Evolutionary conservation across 2,329 filamentous ascomycete species (phyloP).

Genomic region (Fusarium buharicum): DNA sequence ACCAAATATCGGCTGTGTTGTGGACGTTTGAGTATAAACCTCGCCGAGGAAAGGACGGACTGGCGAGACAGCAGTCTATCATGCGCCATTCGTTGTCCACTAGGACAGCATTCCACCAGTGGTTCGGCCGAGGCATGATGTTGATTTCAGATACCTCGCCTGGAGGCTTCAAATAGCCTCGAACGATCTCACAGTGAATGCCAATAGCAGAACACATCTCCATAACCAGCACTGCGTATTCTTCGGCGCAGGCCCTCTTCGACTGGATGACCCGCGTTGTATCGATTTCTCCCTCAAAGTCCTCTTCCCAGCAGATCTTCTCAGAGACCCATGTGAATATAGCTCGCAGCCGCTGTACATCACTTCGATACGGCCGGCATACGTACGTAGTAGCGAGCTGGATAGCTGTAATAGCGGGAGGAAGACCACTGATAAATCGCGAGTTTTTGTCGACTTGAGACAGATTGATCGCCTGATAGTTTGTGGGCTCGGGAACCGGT

Average conservation of each 20-base stretch:
- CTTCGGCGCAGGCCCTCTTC: constrained; percentile 85
- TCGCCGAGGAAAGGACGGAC: constrained; percentile 87
- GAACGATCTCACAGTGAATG: constrained; percentile 85
- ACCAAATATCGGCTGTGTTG: constrained; percentile 84
- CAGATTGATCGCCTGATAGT: constrained; percentile 83
- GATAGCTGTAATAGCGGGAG: constrained; percentile 81
- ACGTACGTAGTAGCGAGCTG: constrained; percentile 90
- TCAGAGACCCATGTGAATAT: constrained; percentile 99
- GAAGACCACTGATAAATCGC: constrained; percentile 85
- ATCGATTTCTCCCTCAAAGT: constrained; percentile 86
- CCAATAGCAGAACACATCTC: constrained; percentile 96
- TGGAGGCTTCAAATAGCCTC: constrained; percentile 89
- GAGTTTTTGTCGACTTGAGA: constrained; percentile 94
- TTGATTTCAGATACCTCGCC: constrained; percentile 85
- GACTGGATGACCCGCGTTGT: constrained; percentile 84
- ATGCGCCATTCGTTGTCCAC: constrained; percentile 97
- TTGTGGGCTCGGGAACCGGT: constrained; percentile 81
- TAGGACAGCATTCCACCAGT: constrained; percentile 97
- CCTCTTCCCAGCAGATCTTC: constrained; percentile 94
- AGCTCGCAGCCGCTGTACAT: constrained; percentile 89
- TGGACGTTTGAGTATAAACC: constrained; percentile 78
- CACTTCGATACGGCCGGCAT: constrained; percentile 92
- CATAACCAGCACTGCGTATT: constrained; percentile 86
- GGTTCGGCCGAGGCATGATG: constrained; percentile 86
- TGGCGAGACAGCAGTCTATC: constrained; percentile 92